These are phyloP conservation scores for Phytophthora ramorum DNA, from an alignment of 352 stramenopile species.

Conservation along the genomic window DNA sequence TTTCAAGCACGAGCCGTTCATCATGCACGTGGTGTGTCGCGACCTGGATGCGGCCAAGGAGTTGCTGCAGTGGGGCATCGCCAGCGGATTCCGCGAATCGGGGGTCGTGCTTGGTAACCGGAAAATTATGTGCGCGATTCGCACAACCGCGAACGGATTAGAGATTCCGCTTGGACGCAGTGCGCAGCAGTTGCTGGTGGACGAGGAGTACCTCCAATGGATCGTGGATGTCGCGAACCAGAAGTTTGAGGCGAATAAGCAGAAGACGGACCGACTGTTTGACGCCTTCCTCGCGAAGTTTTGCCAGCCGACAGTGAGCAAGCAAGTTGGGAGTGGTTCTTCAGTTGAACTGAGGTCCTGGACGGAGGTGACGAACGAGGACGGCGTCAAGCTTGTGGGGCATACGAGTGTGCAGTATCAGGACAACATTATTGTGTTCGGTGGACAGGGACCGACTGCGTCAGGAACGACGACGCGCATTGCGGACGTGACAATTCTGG, in stretches of 20 bases:
- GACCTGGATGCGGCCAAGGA: slow-evolving; percentile 79
- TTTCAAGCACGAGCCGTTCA: slow-evolving; percentile 93
- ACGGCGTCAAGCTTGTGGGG: slow-evolving; percentile 61
- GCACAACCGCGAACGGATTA: slow-evolving; percentile 86
- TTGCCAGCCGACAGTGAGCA: slow-evolving; percentile 15
- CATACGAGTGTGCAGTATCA: slow-evolving; percentile 65
- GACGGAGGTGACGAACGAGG: slow-evolving; percentile 24
- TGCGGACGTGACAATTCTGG: slow-evolving; percentile 53
- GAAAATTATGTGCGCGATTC: slow-evolving; percentile 92
- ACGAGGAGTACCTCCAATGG: slow-evolving; percentile 74
- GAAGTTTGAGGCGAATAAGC: slow-evolving; percentile 83
- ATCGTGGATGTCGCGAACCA: slow-evolving; percentile 86
- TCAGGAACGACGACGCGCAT: slow-evolving; percentile 69
- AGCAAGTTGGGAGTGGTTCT: neutral
- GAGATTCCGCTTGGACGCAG: slow-evolving; percentile 85
- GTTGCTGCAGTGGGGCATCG: slow-evolving; percentile 84
- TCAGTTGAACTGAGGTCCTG: slow-evolving; percentile 32
- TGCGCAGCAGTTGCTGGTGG: slow-evolving; percentile 60
- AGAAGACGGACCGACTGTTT: slow-evolving; percentile 76
- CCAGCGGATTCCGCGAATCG: slow-evolving; percentile 89
- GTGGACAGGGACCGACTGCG: slow-evolving; percentile 65
- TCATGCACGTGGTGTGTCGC: slow-evolving; percentile 92
- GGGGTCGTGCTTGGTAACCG: slow-evolving; percentile 89
- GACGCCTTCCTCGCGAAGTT: slow-evolving; percentile 63
- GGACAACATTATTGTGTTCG: slow-evolving; percentile 65